phyloP scores from a whole-genome alignment of 2,329 filamentous ascomycete genomes.

The Didymella glomerata region DNA sequence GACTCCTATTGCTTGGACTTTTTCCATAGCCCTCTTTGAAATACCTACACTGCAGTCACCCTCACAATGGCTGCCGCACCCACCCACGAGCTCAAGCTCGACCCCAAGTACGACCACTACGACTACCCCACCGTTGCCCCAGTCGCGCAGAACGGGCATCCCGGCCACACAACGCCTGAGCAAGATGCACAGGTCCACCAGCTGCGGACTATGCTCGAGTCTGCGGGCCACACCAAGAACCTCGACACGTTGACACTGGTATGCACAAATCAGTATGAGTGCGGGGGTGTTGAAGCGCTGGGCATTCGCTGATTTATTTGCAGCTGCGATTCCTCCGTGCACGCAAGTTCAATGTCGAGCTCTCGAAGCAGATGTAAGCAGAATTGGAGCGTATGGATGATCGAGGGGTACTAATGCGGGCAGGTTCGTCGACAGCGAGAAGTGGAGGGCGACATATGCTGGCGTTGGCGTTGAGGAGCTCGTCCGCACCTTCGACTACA shows the following conservation, averaged over 20 bases:
- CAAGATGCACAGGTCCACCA: conserved; percentile 91
- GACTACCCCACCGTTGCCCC: conserved; percentile 86
- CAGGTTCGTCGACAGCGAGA: conserved; percentile 91
- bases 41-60: conserved; percentile 14
- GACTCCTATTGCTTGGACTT: conserved; percentile 22
- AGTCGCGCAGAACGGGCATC: conserved; percentile 76
- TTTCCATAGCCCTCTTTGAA: conserved; percentile 14
- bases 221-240: conserved; percentile 80
- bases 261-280: conserved; percentile 42
- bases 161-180: conserved; percentile 83
- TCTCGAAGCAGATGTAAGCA: conserved; percentile 85
- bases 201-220: conserved; percentile 84
- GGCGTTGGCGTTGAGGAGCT: conserved; percentile 74
- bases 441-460: conserved; percentile 87
- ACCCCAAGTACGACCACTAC: conserved; percentile 95
- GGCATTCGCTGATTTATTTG: conserved; percentile 31
- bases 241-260: conserved; percentile 93
- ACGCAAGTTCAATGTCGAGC: conserved; percentile 89
- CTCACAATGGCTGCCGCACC: conserved; percentile 45
- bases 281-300: conserved; percentile 4
- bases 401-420: conserved; percentile 36
- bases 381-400: no score
- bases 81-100: conserved; percentile 60
- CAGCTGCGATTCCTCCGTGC: conserved; percentile 90
- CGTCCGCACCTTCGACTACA: conserved; percentile 83